Base-by-base conservation (phyloP, 2,329 filamentous ascomycete species). In the Xylariaceae sp. region DNA sequence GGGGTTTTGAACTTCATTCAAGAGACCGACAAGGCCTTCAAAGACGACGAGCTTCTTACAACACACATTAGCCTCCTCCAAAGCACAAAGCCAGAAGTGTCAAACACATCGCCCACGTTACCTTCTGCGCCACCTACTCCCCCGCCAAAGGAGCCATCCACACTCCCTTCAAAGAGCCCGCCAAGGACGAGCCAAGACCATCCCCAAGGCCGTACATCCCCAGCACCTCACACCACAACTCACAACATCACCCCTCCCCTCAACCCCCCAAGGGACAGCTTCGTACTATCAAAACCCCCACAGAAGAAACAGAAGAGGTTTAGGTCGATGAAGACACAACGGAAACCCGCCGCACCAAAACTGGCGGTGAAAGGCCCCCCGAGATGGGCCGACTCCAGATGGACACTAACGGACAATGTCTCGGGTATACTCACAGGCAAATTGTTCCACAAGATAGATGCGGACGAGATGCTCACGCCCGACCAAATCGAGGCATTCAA, bases 401-500 rank as follows among this genome's bases (percentile, higher is more conserved):
- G 80, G 78, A 76, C 75, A 13, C 64, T 84, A 31, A 73, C 79
- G 0, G 78, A 81, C 47, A 82, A 81, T 55, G 73, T 85, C 59
- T 73, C 77, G n/a, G 81, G 81, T 31, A 69, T 83, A 11, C 74
- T 86, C 53, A 78, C 71, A 40, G 75, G 77, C 16, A 78, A 77
- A 41, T 71, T 79, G 42, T 83, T 85, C 62, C 74, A 74, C 55
- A 75, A 74, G 43, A 72, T 80, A 48, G 80, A 85, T 55, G 81
- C 75, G 0, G 79, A 83, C 47, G 82, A 86, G 67, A 81, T 83
- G 71, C 66, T 84, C 12, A 79, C 80, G 11, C 76, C 80, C 16
- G 72, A 74, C 33, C 75, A 76, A 36, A 68, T 83, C 19, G 73
- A 80, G 57, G 70, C 73, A 45, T 71, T 76, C 18, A 74, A 70